These are phyloP conservation scores for Aspergillus conjunctus DNA, from an alignment of 495 filamentous ascomycete genomes.

Conservation along the genomic window DNA sequence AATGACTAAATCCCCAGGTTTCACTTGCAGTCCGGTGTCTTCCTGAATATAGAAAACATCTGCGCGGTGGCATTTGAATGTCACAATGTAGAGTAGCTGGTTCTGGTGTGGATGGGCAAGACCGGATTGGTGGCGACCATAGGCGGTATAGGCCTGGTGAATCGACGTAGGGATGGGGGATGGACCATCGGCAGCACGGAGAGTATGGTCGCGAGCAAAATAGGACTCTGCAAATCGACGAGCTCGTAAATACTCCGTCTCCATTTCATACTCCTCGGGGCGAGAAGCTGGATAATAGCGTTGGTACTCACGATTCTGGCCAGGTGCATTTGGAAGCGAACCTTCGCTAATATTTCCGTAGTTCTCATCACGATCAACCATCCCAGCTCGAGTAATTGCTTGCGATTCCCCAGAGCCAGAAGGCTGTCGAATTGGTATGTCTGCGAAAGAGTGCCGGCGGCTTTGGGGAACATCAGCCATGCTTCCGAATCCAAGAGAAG, in stretches of 20 bases:
- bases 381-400: conserved; percentile 29
- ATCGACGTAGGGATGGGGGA: conserved; percentile 46
- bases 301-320: conserved; percentile 49
- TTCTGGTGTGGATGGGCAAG: conserved; percentile 71
- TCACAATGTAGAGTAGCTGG: conserved; percentile 86
- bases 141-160: conserved; percentile 56
- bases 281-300: conserved; percentile 38
- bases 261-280: conserved; percentile 40
- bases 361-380: conserved; percentile 44
- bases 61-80: conserved; percentile 91
- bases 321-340: conserved; percentile 34
- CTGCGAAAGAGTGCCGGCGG: conserved; percentile 96
- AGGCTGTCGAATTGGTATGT: conserved; percentile 68
- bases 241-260: conserved; percentile 47
- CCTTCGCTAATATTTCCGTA: conserved; percentile 41
- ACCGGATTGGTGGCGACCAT: conserved; percentile 60
- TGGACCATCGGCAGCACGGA: conserved; percentile 42
- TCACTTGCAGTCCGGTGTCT: conserved; percentile 87
- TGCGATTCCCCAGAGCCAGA: conserved; percentile 62
- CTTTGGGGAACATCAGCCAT: conserved; percentile 76
- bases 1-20: conserved; percentile 89
- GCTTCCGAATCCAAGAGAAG: conserved; percentile 76
- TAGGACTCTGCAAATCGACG: conserved; percentile 52
- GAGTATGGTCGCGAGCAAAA: conserved; percentile 49
- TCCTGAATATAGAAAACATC: conserved; percentile 97